phyloP scores from a whole-genome alignment of 805 yeast genomes.

The Sugiyamaella americana region DNA sequence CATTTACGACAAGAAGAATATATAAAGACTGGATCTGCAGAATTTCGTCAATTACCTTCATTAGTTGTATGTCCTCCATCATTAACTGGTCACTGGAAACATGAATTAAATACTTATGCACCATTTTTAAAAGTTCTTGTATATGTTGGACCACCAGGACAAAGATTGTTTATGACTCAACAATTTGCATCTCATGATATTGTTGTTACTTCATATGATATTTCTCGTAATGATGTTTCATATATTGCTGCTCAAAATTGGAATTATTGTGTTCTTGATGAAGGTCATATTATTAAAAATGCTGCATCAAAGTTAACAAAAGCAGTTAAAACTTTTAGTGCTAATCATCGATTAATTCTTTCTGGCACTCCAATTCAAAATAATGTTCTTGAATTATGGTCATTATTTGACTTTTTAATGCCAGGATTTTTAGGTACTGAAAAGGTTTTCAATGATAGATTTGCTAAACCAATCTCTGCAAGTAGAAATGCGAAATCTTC shows the following conservation, averaged over 20 bases:
- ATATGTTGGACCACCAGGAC: slow-evolving; percentile 89
- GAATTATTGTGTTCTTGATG: slow-evolving; percentile 94
- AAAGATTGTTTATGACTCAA: slow-evolving; percentile 51
- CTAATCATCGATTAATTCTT: slow-evolving; percentile 83
- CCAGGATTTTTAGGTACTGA: slow-evolving; percentile 98
- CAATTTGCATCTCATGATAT: slow-evolving; percentile 61
- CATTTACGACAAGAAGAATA: slow-evolving; percentile 72
- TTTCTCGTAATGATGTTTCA: slow-evolving; percentile 84
- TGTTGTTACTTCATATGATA: slow-evolving; percentile 92
- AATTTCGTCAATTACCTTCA: slow-evolving; percentile 72
- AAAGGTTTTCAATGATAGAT: slow-evolving; percentile 85
- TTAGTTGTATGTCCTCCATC: slow-evolving; percentile 95
- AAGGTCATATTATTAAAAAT: slow-evolving; percentile 96
- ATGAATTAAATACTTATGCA: slow-evolving; percentile 82
- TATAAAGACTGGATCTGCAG: slow-evolving; percentile 51
- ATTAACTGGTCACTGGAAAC: slow-evolving; percentile 98
- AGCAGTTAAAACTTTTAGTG: slow-evolving; percentile 73
- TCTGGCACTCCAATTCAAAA: slow-evolving; percentile 99
- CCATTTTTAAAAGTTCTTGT: slow-evolving; percentile 78
- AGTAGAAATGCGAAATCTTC: slow-evolving; percentile 84
- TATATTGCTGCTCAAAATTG: slow-evolving; percentile 55
- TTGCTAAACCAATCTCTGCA: slow-evolving; percentile 97
- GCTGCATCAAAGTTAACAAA: slow-evolving; percentile 81
- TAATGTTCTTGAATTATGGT: slow-evolving; percentile 95
- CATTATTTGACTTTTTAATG: slow-evolving; percentile 94